Conservation (phyloP, 345 rosid species). For the Eucalyptus erythrocorys region DNA sequence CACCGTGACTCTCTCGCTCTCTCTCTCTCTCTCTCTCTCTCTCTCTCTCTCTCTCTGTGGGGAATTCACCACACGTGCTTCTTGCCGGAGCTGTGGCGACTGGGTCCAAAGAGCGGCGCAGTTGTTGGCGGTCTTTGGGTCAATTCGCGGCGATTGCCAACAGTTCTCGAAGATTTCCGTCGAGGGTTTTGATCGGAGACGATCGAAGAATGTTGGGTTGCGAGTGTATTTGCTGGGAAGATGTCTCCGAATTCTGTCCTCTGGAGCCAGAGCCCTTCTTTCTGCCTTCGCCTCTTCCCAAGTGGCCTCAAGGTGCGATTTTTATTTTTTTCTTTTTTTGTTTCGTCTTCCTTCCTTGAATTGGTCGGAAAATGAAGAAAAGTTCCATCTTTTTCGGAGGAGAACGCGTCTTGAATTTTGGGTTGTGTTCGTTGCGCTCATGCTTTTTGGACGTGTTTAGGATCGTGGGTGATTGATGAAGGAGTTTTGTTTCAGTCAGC, state of each 20-base stretch:
- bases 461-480: neutral
- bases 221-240: neutral
- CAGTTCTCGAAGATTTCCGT: neutral
- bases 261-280: conserved; percentile 1
- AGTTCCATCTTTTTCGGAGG: neutral
- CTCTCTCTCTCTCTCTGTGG: neutral
- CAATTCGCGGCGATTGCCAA: neutral
- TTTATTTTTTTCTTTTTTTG: neutral
- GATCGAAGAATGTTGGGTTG: neutral
- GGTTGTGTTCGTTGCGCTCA: neutral
- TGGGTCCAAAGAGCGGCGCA: neutral
- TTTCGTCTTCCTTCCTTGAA: neutral
- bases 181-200: neutral
- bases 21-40: no score
- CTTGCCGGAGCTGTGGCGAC: neutral
- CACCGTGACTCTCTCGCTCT: neutral
- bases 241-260: neutral
- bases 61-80: neutral
- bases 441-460: neutral
- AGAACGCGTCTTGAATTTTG: neutral
- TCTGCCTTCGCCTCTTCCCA: conserved; percentile 3
- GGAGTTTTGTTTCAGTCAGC: neutral
- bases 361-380: neutral
- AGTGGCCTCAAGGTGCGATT: neutral
- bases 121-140: neutral